phyloP scores from a whole-genome alignment of 176 grass and related monocot genomes.

The maize (Zea mays) region DNA sequence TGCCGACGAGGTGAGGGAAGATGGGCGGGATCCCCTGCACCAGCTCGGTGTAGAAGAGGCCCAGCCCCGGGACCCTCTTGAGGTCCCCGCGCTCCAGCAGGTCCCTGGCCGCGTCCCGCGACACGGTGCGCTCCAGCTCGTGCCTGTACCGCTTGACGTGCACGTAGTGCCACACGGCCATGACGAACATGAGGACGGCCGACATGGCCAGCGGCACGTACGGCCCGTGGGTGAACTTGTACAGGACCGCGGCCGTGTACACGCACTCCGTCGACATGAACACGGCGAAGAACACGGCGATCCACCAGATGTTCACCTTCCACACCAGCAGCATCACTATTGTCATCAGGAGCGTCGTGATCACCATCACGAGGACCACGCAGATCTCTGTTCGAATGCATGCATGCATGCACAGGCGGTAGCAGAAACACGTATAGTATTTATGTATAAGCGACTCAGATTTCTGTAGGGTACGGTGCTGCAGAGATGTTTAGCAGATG shows the following conservation, averaged over 20 bases:
- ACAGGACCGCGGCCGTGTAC: slow-evolving; percentile 61
- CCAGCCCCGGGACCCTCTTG: slow-evolving; percentile 61
- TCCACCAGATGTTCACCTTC: slow-evolving; percentile 54
- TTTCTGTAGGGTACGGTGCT: no score
- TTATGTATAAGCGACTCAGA: no score
- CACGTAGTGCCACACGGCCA: slow-evolving; percentile 78
- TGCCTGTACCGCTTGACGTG: slow-evolving; percentile 63
- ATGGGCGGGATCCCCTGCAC: slow-evolving; percentile 82
- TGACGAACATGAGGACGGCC: slow-evolving; percentile 51
- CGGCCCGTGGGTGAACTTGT: slow-evolving; percentile 58
- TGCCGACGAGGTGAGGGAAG: slow-evolving; percentile 67
- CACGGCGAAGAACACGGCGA: slow-evolving; percentile 50
- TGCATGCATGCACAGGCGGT: not conserved
- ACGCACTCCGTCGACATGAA: slow-evolving; percentile 58
- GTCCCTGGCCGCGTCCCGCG: slow-evolving; percentile 33
- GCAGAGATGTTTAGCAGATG: no score
- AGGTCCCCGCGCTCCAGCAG: slow-evolving; percentile 23
- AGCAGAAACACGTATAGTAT: no score
- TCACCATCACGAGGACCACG: slow-evolving; percentile 63
- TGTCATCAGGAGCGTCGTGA: slow-evolving; percentile 57
- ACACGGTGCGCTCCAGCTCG: slow-evolving; percentile 47
- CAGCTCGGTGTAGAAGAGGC: slow-evolving; percentile 71
- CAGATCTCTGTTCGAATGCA: slow-evolving; percentile 49
- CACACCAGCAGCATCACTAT: slow-evolving; percentile 71
- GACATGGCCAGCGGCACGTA: slow-evolving; percentile 60